Conservation (phyloP, 2,329 filamentous ascomycete genomes). For the Fusarium kyushuense region DNA sequence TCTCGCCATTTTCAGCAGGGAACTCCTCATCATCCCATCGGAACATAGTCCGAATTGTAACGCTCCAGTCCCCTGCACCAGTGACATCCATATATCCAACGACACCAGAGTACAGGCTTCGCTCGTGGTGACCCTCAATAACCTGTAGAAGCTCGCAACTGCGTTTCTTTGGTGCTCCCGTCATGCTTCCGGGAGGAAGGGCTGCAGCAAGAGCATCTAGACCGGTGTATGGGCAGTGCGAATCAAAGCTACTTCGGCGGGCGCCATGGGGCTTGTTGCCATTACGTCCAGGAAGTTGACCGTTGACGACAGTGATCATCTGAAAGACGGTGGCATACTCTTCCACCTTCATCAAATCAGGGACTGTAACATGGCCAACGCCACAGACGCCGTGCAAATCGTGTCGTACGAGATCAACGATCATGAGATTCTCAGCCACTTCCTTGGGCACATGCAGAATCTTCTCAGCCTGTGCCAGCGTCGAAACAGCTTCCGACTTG, state of each 20-base stretch:
- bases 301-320: slow-evolving; percentile 89
- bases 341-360: slow-evolving; percentile 85
- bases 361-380: slow-evolving; percentile 77
- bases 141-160: slow-evolving; percentile 83
- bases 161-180: slow-evolving; percentile 92
- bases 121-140: slow-evolving; percentile 71
- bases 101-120: slow-evolving; percentile 88
- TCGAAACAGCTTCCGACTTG: slow-evolving; percentile 74
- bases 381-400: slow-evolving; percentile 89
- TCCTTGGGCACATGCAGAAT: slow-evolving; percentile 88
- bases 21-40: slow-evolving; percentile 72
- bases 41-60: slow-evolving; percentile 87
- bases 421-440: slow-evolving; percentile 97
- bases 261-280: slow-evolving; percentile 27
- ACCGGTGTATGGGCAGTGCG: slow-evolving; percentile 62
- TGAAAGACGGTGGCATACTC: slow-evolving; percentile 93
- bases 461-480: slow-evolving; percentile 76
- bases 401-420: slow-evolving; percentile 94
- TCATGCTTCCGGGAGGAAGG: slow-evolving; percentile 94
- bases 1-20: slow-evolving; percentile 47
- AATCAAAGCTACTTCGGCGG: slow-evolving; percentile 12
- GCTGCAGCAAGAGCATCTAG: slow-evolving; percentile 81
- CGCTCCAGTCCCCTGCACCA: slow-evolving; percentile 89
- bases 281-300: slow-evolving; percentile 61
- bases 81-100: slow-evolving; percentile 90